These are phyloP conservation scores for Myrica gale DNA, from an alignment of 306 rosid species.

Conservation along the genomic window DNA sequence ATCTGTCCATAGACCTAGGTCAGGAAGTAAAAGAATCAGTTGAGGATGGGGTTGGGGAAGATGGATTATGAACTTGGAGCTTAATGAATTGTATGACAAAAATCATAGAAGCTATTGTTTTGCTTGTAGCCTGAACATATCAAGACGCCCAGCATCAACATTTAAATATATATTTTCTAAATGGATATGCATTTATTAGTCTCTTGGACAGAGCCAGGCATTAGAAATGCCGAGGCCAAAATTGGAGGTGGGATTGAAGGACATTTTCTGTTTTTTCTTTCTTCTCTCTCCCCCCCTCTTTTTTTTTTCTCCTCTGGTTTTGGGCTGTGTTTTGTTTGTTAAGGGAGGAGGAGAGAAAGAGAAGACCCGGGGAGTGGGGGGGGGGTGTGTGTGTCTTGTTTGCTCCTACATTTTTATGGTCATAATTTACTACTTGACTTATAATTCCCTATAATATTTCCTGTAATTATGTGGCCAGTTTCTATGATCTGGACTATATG, in stretches of 20 bases:
- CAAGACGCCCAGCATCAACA: background rate
- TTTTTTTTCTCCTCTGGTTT: too few species aligned
- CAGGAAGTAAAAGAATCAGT: background rate
- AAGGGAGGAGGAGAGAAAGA: too few species aligned
- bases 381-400: background rate
- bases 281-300: too few species aligned
- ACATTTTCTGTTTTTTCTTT: too few species aligned
- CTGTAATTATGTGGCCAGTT: background rate
- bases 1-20: background rate
- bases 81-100: background rate
- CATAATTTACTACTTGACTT: background rate
- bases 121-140: background rate
- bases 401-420: background rate
- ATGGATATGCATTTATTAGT: background rate
- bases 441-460: background rate
- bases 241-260: too few species aligned
- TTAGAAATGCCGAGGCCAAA: too few species aligned
- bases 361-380: too few species aligned
- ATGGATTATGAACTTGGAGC: background rate
- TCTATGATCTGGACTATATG: background rate
- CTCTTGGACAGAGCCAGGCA: background rate
- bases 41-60: background rate
- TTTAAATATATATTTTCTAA: background rate
- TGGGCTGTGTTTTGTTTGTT: too few species aligned
- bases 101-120: background rate